A percentile compares a stretch with the other conserved stretches of the same genome.
Conservation (phyloP, 169 alveolate species). For the Nephromyces sp. region DNA sequence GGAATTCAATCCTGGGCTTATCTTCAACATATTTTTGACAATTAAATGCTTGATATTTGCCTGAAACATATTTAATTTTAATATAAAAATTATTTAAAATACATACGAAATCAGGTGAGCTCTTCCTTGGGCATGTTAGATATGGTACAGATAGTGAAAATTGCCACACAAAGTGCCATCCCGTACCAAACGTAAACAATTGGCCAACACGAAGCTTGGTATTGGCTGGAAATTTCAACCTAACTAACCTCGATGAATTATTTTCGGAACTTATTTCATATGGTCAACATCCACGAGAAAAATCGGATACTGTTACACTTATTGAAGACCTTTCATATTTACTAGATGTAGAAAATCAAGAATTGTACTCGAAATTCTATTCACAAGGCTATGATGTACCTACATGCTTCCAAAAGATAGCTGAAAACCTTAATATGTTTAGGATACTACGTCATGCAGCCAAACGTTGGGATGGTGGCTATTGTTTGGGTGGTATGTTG, state of each 20-base stretch:
- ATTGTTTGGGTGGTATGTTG: conserved; percentile 16
- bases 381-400: conserved; percentile 33
- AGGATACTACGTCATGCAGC: conserved; percentile 28
- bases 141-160: conserved; percentile 42
- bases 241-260: conserved; percentile 37
- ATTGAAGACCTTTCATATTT: conserved; percentile 6
- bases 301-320: conserved; percentile 27
- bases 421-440: conserved; percentile 28
- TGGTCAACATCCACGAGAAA: conserved; percentile 41
- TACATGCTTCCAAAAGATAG: conserved; percentile 33
- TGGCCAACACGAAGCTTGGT: conserved; percentile 34
- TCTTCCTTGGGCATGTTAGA: conserved; percentile 37
- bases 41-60: too few relatives aligned
- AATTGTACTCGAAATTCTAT: conserved; percentile 27
- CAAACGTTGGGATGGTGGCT: conserved; percentile 36
- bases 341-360: conserved; percentile 30
- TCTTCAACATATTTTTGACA: too few relatives aligned
- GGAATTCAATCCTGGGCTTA: too few relatives aligned
- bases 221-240: conserved; percentile 39
- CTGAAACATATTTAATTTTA: background rate
- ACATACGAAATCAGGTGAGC: too few relatives aligned
- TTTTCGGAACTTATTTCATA: conserved; percentile 27
- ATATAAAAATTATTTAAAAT: background rate
- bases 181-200: conserved; percentile 29
- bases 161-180: conserved; percentile 34